phyloP scores from a whole-genome alignment of 164 flowering plant genomes.

The Echeveria elegans region DNA sequence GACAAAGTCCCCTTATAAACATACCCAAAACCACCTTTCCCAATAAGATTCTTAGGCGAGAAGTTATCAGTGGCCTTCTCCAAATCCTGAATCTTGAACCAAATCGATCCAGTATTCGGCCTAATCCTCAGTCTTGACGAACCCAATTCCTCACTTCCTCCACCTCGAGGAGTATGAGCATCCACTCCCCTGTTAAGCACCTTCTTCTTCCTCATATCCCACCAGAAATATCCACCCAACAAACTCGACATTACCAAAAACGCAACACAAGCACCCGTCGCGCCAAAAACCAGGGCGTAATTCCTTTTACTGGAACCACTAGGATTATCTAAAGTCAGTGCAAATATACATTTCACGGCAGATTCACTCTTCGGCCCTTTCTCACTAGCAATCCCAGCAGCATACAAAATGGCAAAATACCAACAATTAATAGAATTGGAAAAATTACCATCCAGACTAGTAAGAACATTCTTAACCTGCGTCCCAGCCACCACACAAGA shows the following conservation, averaged over 20 bases:
- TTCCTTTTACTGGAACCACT: constrained; percentile 11
- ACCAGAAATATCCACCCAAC: constrained; percentile 33
- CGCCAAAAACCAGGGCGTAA: constrained; percentile 23
- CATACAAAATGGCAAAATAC: constrained; percentile 53
- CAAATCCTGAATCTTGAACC: constrained; percentile 55
- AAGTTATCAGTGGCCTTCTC: constrained; percentile 53
- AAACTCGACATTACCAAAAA: constrained; percentile 23
- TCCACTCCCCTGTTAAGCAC: constrained; percentile 3
- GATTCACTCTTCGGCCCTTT: constrained; percentile 49
- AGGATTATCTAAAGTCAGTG: constrained; percentile 16
- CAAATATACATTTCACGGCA: constrained; percentile 45
- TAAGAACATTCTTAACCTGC: constrained; percentile 27
- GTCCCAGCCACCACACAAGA: constrained; percentile 46
- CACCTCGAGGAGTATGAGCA: constrained; percentile 12
- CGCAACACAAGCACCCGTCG: constrained; percentile 40
- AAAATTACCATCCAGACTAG: constrained; percentile 35
- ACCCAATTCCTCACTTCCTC: constrained; percentile 22
- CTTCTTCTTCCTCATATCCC: constrained; percentile 20
- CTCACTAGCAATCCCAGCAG: constrained; percentile 57
- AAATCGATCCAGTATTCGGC: constrained; percentile 50
- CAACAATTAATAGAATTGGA: constrained; percentile 45
- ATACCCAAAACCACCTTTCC: constrained; percentile 57
- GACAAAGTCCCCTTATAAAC: constrained; percentile 55
- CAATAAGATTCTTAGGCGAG: constrained; percentile 51
- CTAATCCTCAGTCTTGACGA: constrained; percentile 27